Conservation (phyloP, 2,329 filamentous ascomycete species). For the Xylaria arbuscula region DNA sequence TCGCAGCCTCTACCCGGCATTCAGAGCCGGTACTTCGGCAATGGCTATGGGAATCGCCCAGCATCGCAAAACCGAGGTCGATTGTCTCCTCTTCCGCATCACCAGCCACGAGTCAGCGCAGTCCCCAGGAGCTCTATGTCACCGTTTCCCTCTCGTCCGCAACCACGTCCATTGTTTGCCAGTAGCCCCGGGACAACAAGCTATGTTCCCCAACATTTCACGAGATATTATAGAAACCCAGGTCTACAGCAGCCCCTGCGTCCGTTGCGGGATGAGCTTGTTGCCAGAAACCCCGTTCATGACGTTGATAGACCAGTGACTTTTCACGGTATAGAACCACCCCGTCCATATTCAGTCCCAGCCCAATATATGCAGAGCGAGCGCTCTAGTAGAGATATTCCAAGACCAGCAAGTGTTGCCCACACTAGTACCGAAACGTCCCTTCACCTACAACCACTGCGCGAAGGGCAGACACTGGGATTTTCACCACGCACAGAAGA, state of each 20-base stretch:
- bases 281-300: background rate
- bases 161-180: constrained; percentile 21
- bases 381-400: constrained; percentile 4
- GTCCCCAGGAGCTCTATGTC: background rate
- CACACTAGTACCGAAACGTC: constrained; percentile 8
- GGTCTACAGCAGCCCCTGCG: constrained; percentile 21
- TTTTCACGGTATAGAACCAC: constrained; percentile 3
- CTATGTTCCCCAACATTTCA: constrained; percentile 19
- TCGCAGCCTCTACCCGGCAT: background rate
- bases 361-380: constrained; percentile 13
- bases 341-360: constrained; percentile 30
- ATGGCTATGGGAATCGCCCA: constrained; percentile 3
- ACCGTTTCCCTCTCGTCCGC: constrained; percentile 13
- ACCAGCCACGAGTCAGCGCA: background rate
- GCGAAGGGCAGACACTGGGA: background rate
- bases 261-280: constrained; percentile 24
- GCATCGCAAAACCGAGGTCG: constrained; percentile 19
- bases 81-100: constrained; percentile 16
- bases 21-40: constrained; percentile 27
- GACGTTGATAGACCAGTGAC: background rate
- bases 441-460: background rate
- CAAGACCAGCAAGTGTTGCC: constrained; percentile 23
- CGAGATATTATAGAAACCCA: constrained; percentile 7
- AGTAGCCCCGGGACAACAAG: constrained; percentile 27
- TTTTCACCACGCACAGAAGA: background rate